Conservation (phyloP, 202 grass and related monocot genomes). For the Setaria viridis region DNA sequence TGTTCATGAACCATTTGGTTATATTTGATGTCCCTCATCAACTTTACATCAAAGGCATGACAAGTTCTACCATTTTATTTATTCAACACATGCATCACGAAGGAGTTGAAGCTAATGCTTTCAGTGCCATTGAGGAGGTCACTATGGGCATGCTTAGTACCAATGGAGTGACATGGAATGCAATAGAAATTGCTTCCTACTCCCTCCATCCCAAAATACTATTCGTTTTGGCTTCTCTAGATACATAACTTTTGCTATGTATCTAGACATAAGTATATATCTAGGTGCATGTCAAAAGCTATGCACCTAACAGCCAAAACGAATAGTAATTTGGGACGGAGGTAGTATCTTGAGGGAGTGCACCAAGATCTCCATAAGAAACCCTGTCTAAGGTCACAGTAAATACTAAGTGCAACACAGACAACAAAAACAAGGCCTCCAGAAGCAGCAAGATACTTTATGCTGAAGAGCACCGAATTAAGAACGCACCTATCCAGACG, state of each 20-base stretch:
- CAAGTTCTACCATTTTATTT: conserved; percentile 19
- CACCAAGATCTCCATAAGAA: conserved; percentile 1
- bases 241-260: no score
- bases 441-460: conserved; percentile 18
- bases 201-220: no score
- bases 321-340: no score
- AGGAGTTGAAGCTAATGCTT: conserved; percentile 25
- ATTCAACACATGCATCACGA: conserved; percentile 7
- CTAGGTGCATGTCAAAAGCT: no score
- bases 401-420: conserved; percentile 21
- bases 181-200: neutral
- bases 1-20: no score
- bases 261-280: no score
- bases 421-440: conserved; percentile 10
- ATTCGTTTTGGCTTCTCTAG: no score
- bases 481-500: neutral
- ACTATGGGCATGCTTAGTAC: neutral
- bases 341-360: neutral
- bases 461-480: conserved; percentile 14
- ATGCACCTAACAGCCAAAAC: no score
- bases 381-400: neutral
- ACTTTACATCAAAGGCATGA: neutral
- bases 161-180: neutral
- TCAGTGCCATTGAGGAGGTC: neutral
- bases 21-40: neutral